A percentile compares a stretch with the other conserved stretches of the same genome.
Evolutionary conservation across 345 rosid genomes (phyloP).

Genomic region (Eucalyptus melliodora): DNA sequence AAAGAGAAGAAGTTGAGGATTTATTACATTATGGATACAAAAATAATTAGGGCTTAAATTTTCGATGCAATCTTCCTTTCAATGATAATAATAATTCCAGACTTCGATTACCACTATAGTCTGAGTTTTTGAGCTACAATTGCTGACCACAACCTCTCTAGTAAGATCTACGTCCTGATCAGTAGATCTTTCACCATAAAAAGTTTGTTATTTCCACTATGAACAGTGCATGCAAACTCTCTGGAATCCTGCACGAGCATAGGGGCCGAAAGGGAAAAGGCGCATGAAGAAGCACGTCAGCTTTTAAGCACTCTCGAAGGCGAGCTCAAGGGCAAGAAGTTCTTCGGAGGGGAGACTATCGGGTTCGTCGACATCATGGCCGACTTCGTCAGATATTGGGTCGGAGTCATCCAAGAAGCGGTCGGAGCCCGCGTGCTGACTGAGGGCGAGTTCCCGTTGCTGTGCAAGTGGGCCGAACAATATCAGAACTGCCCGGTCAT

Average conservation of each 20-base stretch:
- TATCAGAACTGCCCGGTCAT: slow-evolving; percentile 1
- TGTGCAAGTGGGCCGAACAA: slow-evolving; percentile 18
- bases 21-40: too few relatives aligned
- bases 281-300: slow-evolving; percentile 15
- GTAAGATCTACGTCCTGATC: too few relatives aligned
- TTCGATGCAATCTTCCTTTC: too few relatives aligned
- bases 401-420: slow-evolving; percentile 14
- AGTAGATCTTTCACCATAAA: neutral
- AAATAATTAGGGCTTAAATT: too few relatives aligned
- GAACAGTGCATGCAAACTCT: slow-evolving; percentile 6
- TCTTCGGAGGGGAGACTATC: slow-evolving; percentile 46
- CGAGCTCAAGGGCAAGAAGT: slow-evolving; percentile 32
- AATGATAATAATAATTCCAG: too few relatives aligned
- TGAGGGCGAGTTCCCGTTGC: slow-evolving; percentile 20
- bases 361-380: slow-evolving; percentile 46
- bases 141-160: too few relatives aligned
- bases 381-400: slow-evolving; percentile 22
- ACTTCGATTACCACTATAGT: too few relatives aligned
- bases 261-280: slow-evolving; percentile 11
- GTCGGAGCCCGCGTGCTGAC: slow-evolving; percentile 19
- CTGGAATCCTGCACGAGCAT: slow-evolving; percentile 13
- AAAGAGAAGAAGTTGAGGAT: too few relatives aligned
- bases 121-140: too few relatives aligned
- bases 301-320: slow-evolving; percentile 25
- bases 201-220: neutral